Evolutionary conservation across 2,329 filamentous ascomycete species (phyloP), one percentile per base, ranked within the genome.

Genomic region (Trichoderma koningiopsis): DNA sequence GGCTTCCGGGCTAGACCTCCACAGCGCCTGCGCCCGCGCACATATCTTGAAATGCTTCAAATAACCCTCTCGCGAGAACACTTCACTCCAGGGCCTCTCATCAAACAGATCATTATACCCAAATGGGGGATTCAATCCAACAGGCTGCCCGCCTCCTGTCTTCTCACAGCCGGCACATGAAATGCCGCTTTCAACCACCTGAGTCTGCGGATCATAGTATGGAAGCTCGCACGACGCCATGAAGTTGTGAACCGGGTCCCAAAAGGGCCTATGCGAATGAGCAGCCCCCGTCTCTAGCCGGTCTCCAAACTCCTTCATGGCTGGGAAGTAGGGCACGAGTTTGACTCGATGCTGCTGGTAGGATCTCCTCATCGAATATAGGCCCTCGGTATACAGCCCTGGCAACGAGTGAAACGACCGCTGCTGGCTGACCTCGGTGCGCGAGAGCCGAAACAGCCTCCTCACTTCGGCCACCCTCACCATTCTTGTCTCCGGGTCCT

Each of bases 221-320:
- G 68, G 68, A 24, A 70, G 64, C 13, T 60, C 63, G 49, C 63
- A 68, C 24, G 63, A 61, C 13, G 64, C 63, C 63, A 68, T 70
- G 35, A 69, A 69, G 47, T 65, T 69, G 47, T 65, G 60, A 24
- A 49, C 27, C 19, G 66, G 58, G 4, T 68, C 58, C 66, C 66
- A 68, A 40, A 56, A 57, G 29, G 58, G 66, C 49, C n/a, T 49
- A 13, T 49, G 57, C 19, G 61, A 16, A 24, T 64, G 60, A 22
- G 68, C 49, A 11, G 35, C 53, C 7, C 43, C 56, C 31, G 43
- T 40, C 29, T 65, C 60, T 6, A 53, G 53, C 40, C 68, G 53
- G 19, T 69, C 68, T 2, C 61, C 61, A 14, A 65, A 59, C 19
- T 43, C 43, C 68, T 65, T 60, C 60, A 59, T 60, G 49, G 68